A percentile compares a stretch with the other conserved stretches of the same genome.
Evolutionary conservation across 2,329 filamentous ascomycete genomes (phyloP).

Genomic region (Ophioceras dolichostomum): DNA sequence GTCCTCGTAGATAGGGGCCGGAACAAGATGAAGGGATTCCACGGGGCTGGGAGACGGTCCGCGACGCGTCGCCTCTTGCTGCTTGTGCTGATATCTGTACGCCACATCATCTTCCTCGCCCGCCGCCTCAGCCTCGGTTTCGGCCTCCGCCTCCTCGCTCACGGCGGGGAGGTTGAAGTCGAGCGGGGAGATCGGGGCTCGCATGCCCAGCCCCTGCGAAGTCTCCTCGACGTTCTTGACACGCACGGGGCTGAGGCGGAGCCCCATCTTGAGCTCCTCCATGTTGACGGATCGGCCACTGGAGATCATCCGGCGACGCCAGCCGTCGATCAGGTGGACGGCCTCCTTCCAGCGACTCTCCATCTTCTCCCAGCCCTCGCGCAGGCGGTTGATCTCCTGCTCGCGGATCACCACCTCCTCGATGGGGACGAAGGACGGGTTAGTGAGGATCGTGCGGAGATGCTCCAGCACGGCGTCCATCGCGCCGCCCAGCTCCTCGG

Average conservation of each 20-base stretch:
- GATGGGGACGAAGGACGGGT: slow-evolving; percentile 89
- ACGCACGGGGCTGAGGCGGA: slow-evolving; percentile 49
- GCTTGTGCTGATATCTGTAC: slow-evolving; percentile 1
- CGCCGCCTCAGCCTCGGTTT: slow-evolving; percentile 11
- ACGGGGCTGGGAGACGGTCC: slow-evolving; percentile 17
- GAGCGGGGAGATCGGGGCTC: slow-evolving; percentile 13
- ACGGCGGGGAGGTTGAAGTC: slow-evolving; percentile 14
- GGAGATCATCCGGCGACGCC: slow-evolving; percentile 69
- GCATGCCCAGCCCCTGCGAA: slow-evolving; percentile 20
- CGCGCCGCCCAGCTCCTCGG: slow-evolving; percentile 57
- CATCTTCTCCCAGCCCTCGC: slow-evolving; percentile 87
- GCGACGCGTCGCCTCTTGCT: slow-evolving; percentile 1
- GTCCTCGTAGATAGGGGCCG: slow-evolving; percentile 19
- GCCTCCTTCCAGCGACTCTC: slow-evolving; percentile 84
- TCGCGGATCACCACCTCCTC: slow-evolving; percentile 92
- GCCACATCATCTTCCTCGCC: slow-evolving; percentile 6
- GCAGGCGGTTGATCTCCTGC: slow-evolving; percentile 73
- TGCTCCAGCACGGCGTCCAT: slow-evolving; percentile 71
- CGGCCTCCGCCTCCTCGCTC: slow-evolving; percentile 13
- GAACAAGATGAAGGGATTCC: slow-evolving; percentile 27
- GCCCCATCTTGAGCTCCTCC: slow-evolving; percentile 54
- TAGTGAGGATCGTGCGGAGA: slow-evolving; percentile 73
- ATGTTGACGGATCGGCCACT: slow-evolving; percentile 59
- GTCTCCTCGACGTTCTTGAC: slow-evolving; percentile 39
- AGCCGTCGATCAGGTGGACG: slow-evolving; percentile 80